Evolutionary conservation across 805 yeast genomes (phyloP), one percentile per base, ranked within the genome.

Genomic region (Teunomyces panamensis): DNA sequence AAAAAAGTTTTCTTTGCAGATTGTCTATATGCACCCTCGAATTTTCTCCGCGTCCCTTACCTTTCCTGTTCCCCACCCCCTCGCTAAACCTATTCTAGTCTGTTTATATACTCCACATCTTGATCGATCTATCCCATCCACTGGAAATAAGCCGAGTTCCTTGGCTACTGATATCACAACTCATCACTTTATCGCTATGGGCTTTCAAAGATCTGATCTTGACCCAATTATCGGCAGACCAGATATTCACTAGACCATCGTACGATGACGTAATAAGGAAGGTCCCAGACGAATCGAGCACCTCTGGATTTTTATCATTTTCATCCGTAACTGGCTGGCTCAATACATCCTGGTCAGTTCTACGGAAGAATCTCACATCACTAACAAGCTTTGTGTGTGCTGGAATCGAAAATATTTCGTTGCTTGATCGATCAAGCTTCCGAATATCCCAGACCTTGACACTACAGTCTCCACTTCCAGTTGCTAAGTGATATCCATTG

Each of bases 401-500:
- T 4, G 89, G 83, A 3, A 92, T 78, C 0, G 84, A 68, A 29
- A 64, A 68, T 14, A 74, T 63, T 5, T 71, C 73, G 47, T 71
- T 72, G 39, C 58, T 50, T 11, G 50, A 27, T 17, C 56, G 53
- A 46, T 56, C 60, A 9, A 64, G 37, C 44, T 57, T 63, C 32
- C 99, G 73, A 32, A 92, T 45, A 68, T 92, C 99, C 97, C 97
- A 92, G 2, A 91, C 74, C 56, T 86, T 85, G 8, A 89, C 76
- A 1, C 81, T 68, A 28, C 89, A 82, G 65, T 92, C 98, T 0
- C 86, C 92, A 49, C 95, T 83, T 2, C 91, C 97, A 0, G 92
- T 84, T 2, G 90, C 90, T 3, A 89, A 56, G 44, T 84, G 84
- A 55, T 76, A 76, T 1, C 96, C 96, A 64, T 87, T 84, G 1